Evolutionary conservation across 148 eudicot genomes (phyloP), one percentile per base, ranked within the genome.

Genomic region (Vaccinium darrowii): DNA sequence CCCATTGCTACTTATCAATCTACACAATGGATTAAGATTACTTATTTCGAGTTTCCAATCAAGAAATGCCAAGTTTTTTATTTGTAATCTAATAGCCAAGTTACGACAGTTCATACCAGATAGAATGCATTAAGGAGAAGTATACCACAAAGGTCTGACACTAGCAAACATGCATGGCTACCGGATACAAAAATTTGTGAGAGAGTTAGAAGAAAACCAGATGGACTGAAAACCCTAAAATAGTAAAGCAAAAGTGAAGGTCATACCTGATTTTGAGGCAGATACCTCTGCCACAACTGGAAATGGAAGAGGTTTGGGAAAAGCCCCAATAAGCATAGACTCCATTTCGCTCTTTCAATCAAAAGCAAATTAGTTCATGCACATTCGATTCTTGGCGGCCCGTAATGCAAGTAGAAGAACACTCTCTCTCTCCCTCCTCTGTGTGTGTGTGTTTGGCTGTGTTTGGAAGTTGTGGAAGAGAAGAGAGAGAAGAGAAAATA

Each of bases 241-340:
- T 76, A 58, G 54, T 5, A 47, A 81, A 81, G 18, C 47, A 15
- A 8, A 67, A 50, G 8, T 25, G 43, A 67, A 25, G 49, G 25
- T 50, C 75, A 65, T 86, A 89, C 91, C 91, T 58, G 51, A 69
- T 11, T 89, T 63, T 72, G 51, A 39, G 6, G 90, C 80, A 69
- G 87, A 80, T 11, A 82, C 43, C 8, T 76, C 85, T 62, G 90
- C 78, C 8, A 86, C 47, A 80, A 81, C 57, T 18, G 87, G 88
- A 65, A 88, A 86, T 3, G 87, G 52, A 51, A 53, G 80, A 49
- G 90, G 88, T 81, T 87, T 90, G n/a, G 89, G 83, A 63, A 83
- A 81, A n/a, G 90, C 89, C 78, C 91, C 88, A 65, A 89, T 67
- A 21, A 89, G 86, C 75, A 89, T 80, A 81, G 91, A 89, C 74